Evolutionary conservation across 371 early-diverging fungal genomes (phyloP), one percentile per base, ranked within the genome.

Genomic region (Capillidium rhysosporum): DNA sequence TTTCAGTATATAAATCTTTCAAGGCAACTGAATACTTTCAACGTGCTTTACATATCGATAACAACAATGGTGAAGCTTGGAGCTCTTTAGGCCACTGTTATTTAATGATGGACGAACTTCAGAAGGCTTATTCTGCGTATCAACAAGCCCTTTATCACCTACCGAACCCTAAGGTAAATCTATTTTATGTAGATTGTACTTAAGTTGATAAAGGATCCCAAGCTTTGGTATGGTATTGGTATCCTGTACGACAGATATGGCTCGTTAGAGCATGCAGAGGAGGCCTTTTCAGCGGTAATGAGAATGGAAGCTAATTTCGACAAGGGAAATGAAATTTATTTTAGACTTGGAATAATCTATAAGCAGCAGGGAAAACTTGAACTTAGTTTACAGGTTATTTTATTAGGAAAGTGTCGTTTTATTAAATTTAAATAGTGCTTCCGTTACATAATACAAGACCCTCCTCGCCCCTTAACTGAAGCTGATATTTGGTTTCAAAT

Each of bases 201-300:
- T 49, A 12, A 43, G 21, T 18, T 25, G 26, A 34, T 16, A 5
- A 58, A 86, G 78, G 96, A 93, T 57, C 92, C 97, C 0, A 93
- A 92, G 60, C 76, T 98, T 20, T 98, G 98, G 98, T 98, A 94
- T 61, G 96, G 95, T 28, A 92, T 96, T 44, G 98, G 95, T 14
- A 93, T 94, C 28, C 68, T 96, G 14, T 95, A 96, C 61, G 98
- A 98, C 61, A 82, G 95, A 14, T 95, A 90, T 60, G 92, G 91
- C 2, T 89, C 92, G 0, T 80, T 84, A 40, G 95, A 96, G 48
- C 86, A 92, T 63, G 97, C 98, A 4, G 95, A 95, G 67, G 94
- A 93, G 60, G 97, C 97, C 0, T 96, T 96, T 59, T 72, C 86
- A 0, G 85, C 91, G 4, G 97, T 83, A 14, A 77, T 88, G 72